A percentile compares a stretch with the other conserved stretches of the same genome.
Conservation (phyloP, 164 flowering plant genomes). For the Tetracentron sinense region DNA sequence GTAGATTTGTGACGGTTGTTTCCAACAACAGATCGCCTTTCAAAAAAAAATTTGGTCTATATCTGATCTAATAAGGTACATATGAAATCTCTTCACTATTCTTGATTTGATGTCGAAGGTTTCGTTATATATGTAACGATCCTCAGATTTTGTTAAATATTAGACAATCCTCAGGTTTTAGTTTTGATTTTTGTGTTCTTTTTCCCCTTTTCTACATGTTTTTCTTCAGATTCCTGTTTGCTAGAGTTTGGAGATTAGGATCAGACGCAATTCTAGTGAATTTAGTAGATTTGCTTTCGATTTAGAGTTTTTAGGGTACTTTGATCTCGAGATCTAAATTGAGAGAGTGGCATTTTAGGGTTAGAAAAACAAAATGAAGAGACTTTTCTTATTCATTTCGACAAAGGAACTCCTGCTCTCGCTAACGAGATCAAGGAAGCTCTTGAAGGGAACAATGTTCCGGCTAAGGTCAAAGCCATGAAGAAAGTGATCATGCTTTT, state of each 20-base stretch:
- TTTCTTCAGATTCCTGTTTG: neutral
- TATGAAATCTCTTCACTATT: too few relatives aligned
- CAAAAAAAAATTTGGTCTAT: too few relatives aligned
- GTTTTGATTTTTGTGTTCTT: too few relatives aligned
- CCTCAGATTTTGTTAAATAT: too few relatives aligned
- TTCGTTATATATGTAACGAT: too few relatives aligned
- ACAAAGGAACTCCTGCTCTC: constrained; percentile 74
- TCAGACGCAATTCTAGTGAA: neutral
- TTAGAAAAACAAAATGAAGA: constrained; percentile 49
- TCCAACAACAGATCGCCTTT: too few relatives aligned
- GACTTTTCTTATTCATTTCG: constrained; percentile 62
- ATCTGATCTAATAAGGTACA: too few relatives aligned
- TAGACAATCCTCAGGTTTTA: too few relatives aligned
- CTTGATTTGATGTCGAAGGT: too few relatives aligned
- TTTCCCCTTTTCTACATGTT: too few relatives aligned
- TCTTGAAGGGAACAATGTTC: constrained; percentile 57
- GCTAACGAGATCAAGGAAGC: constrained; percentile 83
- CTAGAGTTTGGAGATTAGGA: neutral
- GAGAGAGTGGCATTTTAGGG: neutral
- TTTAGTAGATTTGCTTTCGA: neutral
- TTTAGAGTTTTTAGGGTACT: neutral
- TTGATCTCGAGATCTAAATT: constrained; percentile 15
- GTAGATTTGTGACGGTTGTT: too few relatives aligned
- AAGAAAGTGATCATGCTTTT: constrained; percentile 72
- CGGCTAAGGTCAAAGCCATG: constrained; percentile 61